Conservation (phyloP, 768 basidiomycete genomes). For the Lactifluus pinguis region DNA sequence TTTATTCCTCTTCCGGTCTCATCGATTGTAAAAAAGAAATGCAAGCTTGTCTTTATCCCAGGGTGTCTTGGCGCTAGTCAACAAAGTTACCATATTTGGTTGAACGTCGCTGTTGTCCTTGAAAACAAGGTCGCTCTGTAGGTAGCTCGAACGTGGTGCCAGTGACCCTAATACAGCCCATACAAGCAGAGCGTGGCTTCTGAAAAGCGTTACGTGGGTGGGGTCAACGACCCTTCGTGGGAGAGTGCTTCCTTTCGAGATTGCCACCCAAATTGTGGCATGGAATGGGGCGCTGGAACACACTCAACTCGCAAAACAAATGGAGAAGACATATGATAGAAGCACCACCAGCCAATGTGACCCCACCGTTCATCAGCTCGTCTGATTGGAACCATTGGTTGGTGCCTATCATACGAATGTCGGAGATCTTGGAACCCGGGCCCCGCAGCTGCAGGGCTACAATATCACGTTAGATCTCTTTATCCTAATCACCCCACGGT, state of each 20-base stretch:
- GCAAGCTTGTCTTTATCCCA: background rate
- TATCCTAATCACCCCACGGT: too few relatives aligned
- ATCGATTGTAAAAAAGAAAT: background rate
- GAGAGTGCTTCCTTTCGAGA: too few relatives aligned
- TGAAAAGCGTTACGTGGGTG: too few relatives aligned
- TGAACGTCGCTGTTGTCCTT: background rate
- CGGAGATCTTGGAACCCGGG: background rate
- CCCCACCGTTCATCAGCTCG: too few relatives aligned
- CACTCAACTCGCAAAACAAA: too few relatives aligned
- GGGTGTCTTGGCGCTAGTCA: background rate
- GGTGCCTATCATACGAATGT: background rate
- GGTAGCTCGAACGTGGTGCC: too few relatives aligned
- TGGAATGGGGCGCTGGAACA: too few relatives aligned
- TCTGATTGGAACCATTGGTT: background rate
- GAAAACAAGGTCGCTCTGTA: background rate
- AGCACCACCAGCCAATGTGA: background rate
- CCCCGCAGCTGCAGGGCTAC: background rate
- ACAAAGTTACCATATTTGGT: slow-evolving; percentile 4
- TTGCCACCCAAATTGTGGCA: too few relatives aligned
- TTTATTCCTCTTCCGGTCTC: slow-evolving; percentile 5
- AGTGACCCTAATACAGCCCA: too few relatives aligned
- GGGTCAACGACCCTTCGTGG: too few relatives aligned
- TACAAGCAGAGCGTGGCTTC: too few relatives aligned
- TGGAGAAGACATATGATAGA: too few relatives aligned
- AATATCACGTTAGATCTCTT: background rate